Conservation (phyloP, 1,139 yeast species). For the Candida frijolesensis region DNA sequence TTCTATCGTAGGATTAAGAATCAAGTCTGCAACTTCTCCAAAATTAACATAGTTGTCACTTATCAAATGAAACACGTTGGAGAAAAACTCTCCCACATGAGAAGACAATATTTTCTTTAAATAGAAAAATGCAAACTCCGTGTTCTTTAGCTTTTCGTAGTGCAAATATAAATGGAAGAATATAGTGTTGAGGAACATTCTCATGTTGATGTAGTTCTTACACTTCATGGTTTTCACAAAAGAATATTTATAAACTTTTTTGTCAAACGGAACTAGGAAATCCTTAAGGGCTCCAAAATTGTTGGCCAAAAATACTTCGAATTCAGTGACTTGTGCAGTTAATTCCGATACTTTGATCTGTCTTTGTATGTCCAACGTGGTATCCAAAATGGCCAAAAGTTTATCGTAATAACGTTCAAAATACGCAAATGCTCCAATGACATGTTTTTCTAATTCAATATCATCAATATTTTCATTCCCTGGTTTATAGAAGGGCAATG, state of each 20-base stretch:
- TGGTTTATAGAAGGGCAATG: conserved; percentile 25
- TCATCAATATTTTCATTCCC: conserved; percentile 36
- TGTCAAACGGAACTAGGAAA: conserved; percentile 27
- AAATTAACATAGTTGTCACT: conserved; percentile 31
- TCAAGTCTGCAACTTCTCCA: conserved; percentile 38
- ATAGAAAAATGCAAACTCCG: conserved; percentile 30
- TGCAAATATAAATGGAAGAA: conserved; percentile 31
- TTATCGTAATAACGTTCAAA: conserved; percentile 26
- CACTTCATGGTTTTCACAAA: conserved; percentile 36
- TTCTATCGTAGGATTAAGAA: conserved; percentile 37
- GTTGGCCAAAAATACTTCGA: conserved; percentile 29
- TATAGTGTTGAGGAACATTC: conserved; percentile 28
- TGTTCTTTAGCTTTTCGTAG: conserved; percentile 27
- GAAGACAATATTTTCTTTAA: conserved; percentile 30
- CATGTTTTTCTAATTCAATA: conserved; percentile 30
- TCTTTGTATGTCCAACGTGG: conserved; percentile 25
- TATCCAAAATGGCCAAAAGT: conserved; percentile 25
- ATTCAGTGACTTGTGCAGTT: conserved; percentile 25
- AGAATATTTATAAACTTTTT: conserved; percentile 26
- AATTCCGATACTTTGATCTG: conserved; percentile 24
- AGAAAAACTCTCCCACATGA: conserved; percentile 29
- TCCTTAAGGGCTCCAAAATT: conserved; percentile 25
- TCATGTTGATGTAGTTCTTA: conserved; percentile 34
- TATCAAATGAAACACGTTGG: conserved; percentile 31
- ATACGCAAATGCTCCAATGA: conserved; percentile 25